A percentile compares a stretch with the other conserved stretches of the same genome.
Conservation (phyloP, 805 yeast species). For the Wickerhamiella allomyrinae region DNA sequence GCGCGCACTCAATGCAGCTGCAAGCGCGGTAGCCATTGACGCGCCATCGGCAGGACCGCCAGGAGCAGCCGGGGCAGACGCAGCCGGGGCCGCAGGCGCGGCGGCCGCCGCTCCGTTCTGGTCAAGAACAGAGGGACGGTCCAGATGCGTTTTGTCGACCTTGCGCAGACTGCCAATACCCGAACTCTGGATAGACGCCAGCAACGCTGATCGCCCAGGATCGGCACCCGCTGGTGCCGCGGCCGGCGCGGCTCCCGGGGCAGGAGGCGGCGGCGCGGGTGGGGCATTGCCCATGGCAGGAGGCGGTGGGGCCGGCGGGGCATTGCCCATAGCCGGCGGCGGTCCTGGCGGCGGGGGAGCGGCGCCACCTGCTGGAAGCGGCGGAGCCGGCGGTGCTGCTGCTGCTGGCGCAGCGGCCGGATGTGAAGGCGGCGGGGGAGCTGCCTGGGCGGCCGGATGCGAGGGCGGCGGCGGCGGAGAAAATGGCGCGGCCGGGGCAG, state of each 20-base stretch:
- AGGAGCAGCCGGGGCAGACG: slow-evolving; percentile 29
- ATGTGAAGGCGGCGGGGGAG: slow-evolving; percentile 9
- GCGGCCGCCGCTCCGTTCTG: slow-evolving; percentile 57
- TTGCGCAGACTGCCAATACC: slow-evolving; percentile 57
- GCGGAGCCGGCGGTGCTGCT: slow-evolving; percentile 13
- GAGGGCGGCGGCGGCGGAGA: slow-evolving; percentile 13
- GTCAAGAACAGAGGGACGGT: slow-evolving; percentile 57
- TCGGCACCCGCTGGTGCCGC: slow-evolving; percentile 31
- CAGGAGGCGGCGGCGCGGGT: slow-evolving; percentile 22
- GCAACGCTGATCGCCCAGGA: slow-evolving; percentile 59
- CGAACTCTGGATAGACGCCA: slow-evolving; percentile 75
- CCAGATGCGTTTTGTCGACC: slow-evolving; percentile 72
- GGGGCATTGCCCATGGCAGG: slow-evolving; percentile 18
- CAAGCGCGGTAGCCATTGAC: slow-evolving; percentile 66
- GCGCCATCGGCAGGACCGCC: slow-evolving; percentile 35
- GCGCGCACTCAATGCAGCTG: slow-evolving; percentile 70
- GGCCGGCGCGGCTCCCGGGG: slow-evolving; percentile 23
- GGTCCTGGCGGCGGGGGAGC: slow-evolving; percentile 20
- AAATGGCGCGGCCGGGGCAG: slow-evolving; percentile 10
- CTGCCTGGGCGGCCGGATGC: background rate
- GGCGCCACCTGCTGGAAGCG: slow-evolving; percentile 17
- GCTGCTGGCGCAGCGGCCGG: slow-evolving; percentile 12
- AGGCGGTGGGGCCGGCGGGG: slow-evolving; percentile 21
- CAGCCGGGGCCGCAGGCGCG: slow-evolving; percentile 25
- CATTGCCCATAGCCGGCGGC: slow-evolving; percentile 20